Evolutionary conservation across 2,329 filamentous ascomycete species (phyloP).

Genomic region (Epichloe brachyelytri): DNA sequence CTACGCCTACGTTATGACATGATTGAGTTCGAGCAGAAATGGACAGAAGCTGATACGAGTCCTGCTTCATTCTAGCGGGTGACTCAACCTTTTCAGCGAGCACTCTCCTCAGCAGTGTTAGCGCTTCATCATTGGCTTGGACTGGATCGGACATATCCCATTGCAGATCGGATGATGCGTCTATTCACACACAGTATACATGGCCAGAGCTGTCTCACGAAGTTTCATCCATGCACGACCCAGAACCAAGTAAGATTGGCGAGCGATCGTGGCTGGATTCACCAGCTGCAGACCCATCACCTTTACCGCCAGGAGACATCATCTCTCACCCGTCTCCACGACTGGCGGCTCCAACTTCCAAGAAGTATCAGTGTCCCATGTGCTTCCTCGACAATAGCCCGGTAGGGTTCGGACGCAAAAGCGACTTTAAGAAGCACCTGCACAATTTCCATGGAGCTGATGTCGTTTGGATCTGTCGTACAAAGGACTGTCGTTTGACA

Average conservation of each 20-base stretch:
- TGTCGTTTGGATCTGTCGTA: slow-evolving; percentile 30
- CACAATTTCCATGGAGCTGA: slow-evolving; percentile 33
- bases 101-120: slow-evolving; percentile 27
- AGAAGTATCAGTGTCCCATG: slow-evolving; percentile 33
- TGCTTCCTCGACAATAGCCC: slow-evolving; percentile 32
- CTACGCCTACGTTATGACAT: neutral
- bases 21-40: neutral
- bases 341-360: slow-evolving; percentile 24
- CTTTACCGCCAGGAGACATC: slow-evolving; percentile 19
- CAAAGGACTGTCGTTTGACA: slow-evolving; percentile 27
- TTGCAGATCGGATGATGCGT: slow-evolving; percentile 25
- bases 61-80: slow-evolving; percentile 17
- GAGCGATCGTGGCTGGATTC: slow-evolving; percentile 29
- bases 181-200: slow-evolving; percentile 25
- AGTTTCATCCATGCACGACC: slow-evolving; percentile 21
- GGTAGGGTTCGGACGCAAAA: slow-evolving; percentile 33
- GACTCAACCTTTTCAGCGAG: slow-evolving; percentile 27
- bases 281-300: slow-evolving; percentile 23
- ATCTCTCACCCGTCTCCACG: slow-evolving; percentile 25
- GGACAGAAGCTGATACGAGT: neutral
- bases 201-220: slow-evolving; percentile 24
- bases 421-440: slow-evolving; percentile 36
- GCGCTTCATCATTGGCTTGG: slow-evolving; percentile 28
- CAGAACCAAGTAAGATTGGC: slow-evolving; percentile 20
- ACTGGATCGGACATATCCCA: slow-evolving; percentile 28